A percentile compares a stretch with the other conserved stretches of the same genome.
Conservation (phyloP, 116 monocot genomes). For the Papilionanthe hybrid region DNA sequence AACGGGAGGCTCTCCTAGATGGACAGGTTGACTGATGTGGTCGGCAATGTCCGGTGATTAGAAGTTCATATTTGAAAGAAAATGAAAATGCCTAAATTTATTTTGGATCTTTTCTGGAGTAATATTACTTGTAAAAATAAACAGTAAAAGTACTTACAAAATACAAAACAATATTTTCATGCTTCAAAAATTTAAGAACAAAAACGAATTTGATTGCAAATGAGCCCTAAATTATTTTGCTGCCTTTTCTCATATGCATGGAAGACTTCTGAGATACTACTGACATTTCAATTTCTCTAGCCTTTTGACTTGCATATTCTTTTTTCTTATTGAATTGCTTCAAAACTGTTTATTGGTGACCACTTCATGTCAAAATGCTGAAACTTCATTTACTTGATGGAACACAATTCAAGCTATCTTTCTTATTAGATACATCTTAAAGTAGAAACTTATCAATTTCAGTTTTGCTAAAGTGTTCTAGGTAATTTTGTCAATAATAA, state of each 20-base stretch:
- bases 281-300: not conserved
- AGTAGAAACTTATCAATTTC: not conserved
- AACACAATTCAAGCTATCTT: not conserved
- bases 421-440: no score
- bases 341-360: not conserved
- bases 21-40: no score
- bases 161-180: no score
- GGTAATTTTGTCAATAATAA: not conserved
- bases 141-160: no score
- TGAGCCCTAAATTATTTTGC: not conserved
- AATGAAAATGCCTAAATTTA: no score
- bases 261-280: not conserved
- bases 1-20: no score
- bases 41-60: no score
- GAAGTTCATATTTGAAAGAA: no score
- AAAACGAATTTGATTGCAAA: no score
- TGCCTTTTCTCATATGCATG: not conserved
- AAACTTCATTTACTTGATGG: not conserved
- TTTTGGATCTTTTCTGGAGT: no score
- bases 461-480: not conserved
- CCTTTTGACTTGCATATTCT: not conserved
- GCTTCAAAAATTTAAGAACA: no score
- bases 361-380: not conserved
- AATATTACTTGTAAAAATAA: no score
- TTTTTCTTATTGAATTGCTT: not conserved